Evolutionary conservation across 2,329 filamentous ascomycete genomes (phyloP), one percentile per base, ranked within the genome.

Genomic region (Chaetomium globosum): DNA sequence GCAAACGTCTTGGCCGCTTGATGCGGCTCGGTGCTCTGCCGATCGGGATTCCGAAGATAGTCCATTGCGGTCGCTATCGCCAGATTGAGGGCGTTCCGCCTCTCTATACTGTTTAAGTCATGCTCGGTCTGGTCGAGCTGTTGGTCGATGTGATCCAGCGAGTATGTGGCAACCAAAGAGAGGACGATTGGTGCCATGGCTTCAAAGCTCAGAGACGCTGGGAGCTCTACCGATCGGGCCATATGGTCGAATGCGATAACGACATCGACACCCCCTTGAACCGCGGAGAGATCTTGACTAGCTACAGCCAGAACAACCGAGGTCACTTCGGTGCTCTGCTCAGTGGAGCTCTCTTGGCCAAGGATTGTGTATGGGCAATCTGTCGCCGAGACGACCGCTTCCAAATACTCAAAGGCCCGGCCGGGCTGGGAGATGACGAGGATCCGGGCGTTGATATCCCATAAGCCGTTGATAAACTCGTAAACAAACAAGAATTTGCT

Each of bases 401-500:
- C 80, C 1, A 89, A 75, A 36, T 87, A 80, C 33, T 83, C 80
- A 49, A 85, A 74, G 7, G 85, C 75, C 33, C 79, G 77, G 10
- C 80, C 79, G 6, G 82, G 80, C 23, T 82, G 82, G 9, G 80
- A 83, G 12, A 89, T 71, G 28, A 89, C 80, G 16, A 87, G 74
- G 8, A 89, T 73, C 43, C 80, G 82, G 46, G 78, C 80, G 12
- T 81, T 77, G 13, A 76, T 73, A 19, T 76, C 73, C n/a, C 73
- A 71, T 12, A 87, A 71, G 9, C 74, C 71, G 23, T 81, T 76
- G 33, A 88, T 72, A 3, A 89, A 76, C 67, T 87, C 84, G 53
- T 80, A 82, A 6, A 88, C 70, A 69, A 89, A 89, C 36, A 80
- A 81, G 69, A 84, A 86, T 69, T 89, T 89, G 62, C 83, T 77